Conservation (phyloP, 1,284 basidiomycete genomes). For the Agaricales sp. region DNA sequence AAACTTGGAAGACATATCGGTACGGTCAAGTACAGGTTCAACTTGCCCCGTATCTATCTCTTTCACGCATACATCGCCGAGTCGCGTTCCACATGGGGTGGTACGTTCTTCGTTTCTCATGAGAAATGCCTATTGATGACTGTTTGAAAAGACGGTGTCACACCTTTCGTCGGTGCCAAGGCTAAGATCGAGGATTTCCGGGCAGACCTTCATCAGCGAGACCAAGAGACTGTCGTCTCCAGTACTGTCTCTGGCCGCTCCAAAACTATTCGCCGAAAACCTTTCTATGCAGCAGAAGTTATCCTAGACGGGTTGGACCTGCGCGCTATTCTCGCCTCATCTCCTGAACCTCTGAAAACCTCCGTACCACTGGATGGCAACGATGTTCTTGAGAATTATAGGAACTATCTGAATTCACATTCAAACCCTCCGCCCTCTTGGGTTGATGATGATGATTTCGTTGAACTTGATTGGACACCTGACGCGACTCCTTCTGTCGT, state of each 20-base stretch:
- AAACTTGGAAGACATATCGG: constrained; percentile 87
- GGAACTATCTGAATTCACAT: constrained; percentile 29
- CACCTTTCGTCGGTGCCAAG: constrained; percentile 79
- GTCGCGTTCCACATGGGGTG: neutral
- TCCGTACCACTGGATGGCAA: constrained; percentile 33
- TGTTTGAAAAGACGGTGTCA: constrained; percentile 66
- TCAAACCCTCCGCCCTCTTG: constrained; percentile 42
- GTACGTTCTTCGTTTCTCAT: neutral
- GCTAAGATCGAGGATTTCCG: constrained; percentile 75
- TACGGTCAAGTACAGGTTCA: constrained; percentile 89
- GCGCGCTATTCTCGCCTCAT: constrained; percentile 71
- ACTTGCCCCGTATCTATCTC: constrained; percentile 72
- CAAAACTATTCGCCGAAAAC: constrained; percentile 67
- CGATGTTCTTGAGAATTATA: constrained; percentile 38
- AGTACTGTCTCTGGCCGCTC: constrained; percentile 35
- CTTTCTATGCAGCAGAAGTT: constrained; percentile 90
- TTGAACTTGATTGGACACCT: constrained; percentile 68
- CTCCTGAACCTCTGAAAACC: constrained; percentile 61
- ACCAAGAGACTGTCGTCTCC: constrained; percentile 63
- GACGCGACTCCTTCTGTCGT: constrained; percentile 51
- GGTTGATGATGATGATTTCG: constrained; percentile 79
- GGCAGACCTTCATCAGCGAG: constrained; percentile 89
- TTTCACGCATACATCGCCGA: constrained; percentile 74
- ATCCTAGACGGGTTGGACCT: constrained; percentile 73
- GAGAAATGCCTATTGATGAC: neutral